Conservation (phyloP, 495 filamentous ascomycete species). For the Penicillium bovifimosum region DNA sequence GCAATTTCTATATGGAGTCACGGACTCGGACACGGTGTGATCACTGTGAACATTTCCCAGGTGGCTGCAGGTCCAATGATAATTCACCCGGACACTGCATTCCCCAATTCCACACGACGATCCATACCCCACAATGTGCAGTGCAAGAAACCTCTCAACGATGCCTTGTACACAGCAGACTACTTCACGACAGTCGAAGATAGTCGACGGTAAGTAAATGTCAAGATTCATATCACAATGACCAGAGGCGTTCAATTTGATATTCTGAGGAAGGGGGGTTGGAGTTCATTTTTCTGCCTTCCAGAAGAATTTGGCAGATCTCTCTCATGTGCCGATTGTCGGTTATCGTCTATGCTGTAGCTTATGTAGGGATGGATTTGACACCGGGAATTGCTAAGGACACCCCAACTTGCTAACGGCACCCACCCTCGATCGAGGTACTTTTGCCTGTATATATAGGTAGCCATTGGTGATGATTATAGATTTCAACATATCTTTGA, state of each 20-base stretch:
- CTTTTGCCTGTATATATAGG: neutral
- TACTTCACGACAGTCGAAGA: neutral
- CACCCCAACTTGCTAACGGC: no score
- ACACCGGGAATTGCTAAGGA: no score
- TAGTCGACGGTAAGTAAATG: neutral
- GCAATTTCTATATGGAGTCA: slow-evolving; percentile 6
- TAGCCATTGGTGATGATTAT: neutral
- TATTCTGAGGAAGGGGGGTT: slow-evolving; percentile 1
- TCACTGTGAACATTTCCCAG: slow-evolving; percentile 4
- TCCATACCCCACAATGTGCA: slow-evolving; percentile 30
- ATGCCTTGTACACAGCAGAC: neutral
- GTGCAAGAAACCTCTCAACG: slow-evolving; percentile 13
- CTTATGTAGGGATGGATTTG: neutral
- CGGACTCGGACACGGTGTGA: slow-evolving; percentile 4
- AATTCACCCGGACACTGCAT: slow-evolving; percentile 8
- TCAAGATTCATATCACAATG: no score
- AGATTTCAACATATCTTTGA: no score
- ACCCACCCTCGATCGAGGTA: neutral
- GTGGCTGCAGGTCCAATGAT: slow-evolving; percentile 17
- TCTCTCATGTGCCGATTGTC: slow-evolving; percentile 9
- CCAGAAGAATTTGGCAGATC: slow-evolving; percentile 9
- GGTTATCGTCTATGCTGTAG: neutral
- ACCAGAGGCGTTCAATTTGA: no score
- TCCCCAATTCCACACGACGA: slow-evolving; percentile 15
- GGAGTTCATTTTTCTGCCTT: slow-evolving; percentile 6